phyloP scores from a whole-genome alignment of 805 yeast genomes.

The Wickerhamomyces chaumierensis region DNA sequence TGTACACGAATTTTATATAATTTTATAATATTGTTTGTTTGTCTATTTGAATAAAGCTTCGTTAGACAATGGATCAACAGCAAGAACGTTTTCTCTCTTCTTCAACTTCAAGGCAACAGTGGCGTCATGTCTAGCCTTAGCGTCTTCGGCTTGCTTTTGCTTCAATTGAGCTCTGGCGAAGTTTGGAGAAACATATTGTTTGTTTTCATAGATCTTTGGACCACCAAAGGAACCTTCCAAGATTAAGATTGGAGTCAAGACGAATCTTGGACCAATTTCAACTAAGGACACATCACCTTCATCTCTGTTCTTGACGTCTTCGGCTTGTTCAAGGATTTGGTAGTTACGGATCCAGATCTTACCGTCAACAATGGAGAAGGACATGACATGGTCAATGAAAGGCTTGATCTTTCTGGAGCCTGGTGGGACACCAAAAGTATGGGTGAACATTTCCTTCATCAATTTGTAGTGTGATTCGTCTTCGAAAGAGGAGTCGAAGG shows the following conservation, averaged over 20 bases:
- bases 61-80: conserved; percentile 75
- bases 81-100: conserved; percentile 62
- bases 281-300: conserved; percentile 64
- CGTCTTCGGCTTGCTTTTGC: conserved; percentile 70
- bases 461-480: conserved; percentile 56
- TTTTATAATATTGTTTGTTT: no score
- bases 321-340: conserved; percentile 64
- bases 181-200: conserved; percentile 94
- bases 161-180: conserved; percentile 82
- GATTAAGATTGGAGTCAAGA: conserved; percentile 80
- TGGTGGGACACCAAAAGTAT: conserved; percentile 92
- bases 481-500: conserved; percentile 77
- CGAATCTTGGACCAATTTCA: conserved; percentile 95
- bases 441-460: conserved; percentile 74
- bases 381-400: conserved; percentile 88
- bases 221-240: conserved; percentile 97
- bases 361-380: conserved; percentile 84
- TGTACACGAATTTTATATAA: background rate
- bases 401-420: conserved; percentile 87
- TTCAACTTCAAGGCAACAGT: conserved; percentile 66
- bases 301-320: conserved; percentile 40
- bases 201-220: conserved; percentile 93
- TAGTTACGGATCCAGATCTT: conserved; percentile 94
- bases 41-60: conserved; percentile 53
- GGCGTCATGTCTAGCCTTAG: conserved; percentile 68